Evolutionary conservation across 2,329 filamentous ascomycete species (phyloP).

Genomic region (Elsinoe fawcettii): DNA sequence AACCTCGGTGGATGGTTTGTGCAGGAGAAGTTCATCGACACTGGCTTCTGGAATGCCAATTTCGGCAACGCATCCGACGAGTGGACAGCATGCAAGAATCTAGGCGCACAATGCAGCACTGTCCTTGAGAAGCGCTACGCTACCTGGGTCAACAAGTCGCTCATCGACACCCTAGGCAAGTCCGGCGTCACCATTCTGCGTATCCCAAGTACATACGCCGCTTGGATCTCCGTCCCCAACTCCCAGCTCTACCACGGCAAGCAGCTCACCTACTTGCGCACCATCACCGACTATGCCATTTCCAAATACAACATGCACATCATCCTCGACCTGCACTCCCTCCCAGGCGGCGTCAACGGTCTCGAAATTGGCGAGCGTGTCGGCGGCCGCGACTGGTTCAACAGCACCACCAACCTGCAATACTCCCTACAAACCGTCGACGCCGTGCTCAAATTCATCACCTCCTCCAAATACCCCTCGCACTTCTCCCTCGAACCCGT

Average conservation of each 20-base stretch:
- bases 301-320: conserved; percentile 31
- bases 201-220: conserved; percentile 18
- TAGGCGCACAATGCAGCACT: conserved; percentile 19
- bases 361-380: conserved; percentile 24
- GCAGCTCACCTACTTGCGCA: conserved; percentile 16
- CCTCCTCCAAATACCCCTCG: conserved; percentile 24
- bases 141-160: conserved; percentile 16
- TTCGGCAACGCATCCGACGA: conserved; percentile 29
- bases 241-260: conserved; percentile 17
- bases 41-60: conserved; percentile 29
- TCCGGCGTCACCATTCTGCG: conserved; percentile 16
- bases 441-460: conserved; percentile 28
- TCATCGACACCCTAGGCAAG: conserved; percentile 17
- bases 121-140: conserved; percentile 31
- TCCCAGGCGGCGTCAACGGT: conserved; percentile 29
- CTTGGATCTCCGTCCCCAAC: conserved; percentile 17
- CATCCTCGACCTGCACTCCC: conserved; percentile 30
- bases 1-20: conserved; percentile 33
- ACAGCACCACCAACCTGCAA: conserved; percentile 29
- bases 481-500: conserved; percentile 32
- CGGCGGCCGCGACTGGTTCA: conserved; percentile 31
- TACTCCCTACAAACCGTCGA: conserved; percentile 30
- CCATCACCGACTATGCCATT: conserved; percentile 28
- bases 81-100: conserved; percentile 32
- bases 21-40: conserved; percentile 31